Evolutionary conservation across 208 protist species (phyloP).

Genomic region (Trypanosoma platydactyli): DNA sequence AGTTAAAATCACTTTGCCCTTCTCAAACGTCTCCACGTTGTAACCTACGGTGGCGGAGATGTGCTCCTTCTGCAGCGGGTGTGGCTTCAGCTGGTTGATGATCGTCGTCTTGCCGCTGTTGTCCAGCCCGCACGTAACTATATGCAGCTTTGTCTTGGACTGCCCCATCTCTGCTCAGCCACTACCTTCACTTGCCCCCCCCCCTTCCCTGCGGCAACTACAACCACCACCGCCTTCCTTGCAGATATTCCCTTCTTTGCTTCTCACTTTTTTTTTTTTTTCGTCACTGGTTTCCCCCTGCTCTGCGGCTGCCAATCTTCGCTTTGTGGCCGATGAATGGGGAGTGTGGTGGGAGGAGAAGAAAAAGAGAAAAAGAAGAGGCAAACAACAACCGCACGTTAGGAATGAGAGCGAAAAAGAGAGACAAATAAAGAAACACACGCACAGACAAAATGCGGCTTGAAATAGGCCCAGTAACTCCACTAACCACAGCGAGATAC

Average conservation of each 20-base stretch:
- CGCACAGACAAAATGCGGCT: neutral
- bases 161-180: too few relatives aligned
- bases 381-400: conserved; percentile 5
- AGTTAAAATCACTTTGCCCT: conserved; percentile 95
- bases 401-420: conserved; percentile 16
- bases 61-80: conserved; percentile 85
- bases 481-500: neutral
- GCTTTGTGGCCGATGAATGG: neutral
- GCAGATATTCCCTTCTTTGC: neutral
- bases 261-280: conserved; percentile 4
- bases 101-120: conserved; percentile 97
- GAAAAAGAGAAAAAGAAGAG: conserved; percentile 21
- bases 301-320: neutral
- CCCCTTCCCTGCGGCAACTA: neutral
- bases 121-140: conserved; percentile 87
- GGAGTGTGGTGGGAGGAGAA: neutral
- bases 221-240: neutral
- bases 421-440: neutral
- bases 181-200: neutral
- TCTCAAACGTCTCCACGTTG: conserved; percentile 90
- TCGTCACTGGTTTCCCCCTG: neutral
- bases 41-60: conserved; percentile 98
- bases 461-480: neutral
- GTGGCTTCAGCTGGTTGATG: conserved; percentile 97
- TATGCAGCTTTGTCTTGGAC: conserved; percentile 78